phyloP scores from a whole-genome alignment of 345 rosid genomes.

The Salix udensis region DNA sequence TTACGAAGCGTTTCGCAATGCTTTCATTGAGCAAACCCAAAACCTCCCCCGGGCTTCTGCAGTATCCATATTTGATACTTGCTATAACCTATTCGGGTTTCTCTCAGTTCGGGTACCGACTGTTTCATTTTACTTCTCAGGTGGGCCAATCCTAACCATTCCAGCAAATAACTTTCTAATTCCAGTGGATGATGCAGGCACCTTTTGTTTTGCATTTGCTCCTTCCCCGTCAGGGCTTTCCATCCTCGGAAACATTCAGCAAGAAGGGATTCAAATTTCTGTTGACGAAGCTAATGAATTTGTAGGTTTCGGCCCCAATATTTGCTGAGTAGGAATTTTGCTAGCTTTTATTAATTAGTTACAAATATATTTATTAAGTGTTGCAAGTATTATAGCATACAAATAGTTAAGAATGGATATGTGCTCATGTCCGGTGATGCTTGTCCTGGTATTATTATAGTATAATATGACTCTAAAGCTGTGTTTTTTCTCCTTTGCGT shows the following conservation, averaged over 20 bases:
- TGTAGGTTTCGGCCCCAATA: conserved; percentile 91
- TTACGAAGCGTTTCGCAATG: conserved; percentile 66
- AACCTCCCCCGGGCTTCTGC: conserved; percentile 78
- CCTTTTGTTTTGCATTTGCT: conserved; percentile 90
- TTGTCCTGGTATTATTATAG: background rate
- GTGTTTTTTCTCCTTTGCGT: background rate
- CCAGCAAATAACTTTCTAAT: conserved; percentile 90
- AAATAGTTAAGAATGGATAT: background rate
- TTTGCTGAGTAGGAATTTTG: conserved; percentile 49
- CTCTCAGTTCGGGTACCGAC: conserved; percentile 86
- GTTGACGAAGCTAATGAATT: conserved; percentile 89
- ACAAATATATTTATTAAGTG: too few relatives aligned
- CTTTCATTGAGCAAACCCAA: conserved; percentile 53
- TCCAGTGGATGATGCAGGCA: conserved; percentile 80
- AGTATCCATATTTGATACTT: conserved; percentile 88
- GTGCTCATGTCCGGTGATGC: background rate
- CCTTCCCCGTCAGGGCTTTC: conserved; percentile 68
- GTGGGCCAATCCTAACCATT: conserved; percentile 72
- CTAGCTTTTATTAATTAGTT: conserved; percentile 7
- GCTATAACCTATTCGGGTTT: conserved; percentile 67
- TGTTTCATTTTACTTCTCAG: conserved; percentile 75
- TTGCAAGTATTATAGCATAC: background rate
- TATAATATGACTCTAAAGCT: background rate
- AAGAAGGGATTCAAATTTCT: conserved; percentile 92
- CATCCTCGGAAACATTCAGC: conserved; percentile 93